These are phyloP conservation scores for Holtermanniella nyarrowii DNA, from an alignment of 768 basidiomycete species.

Conservation along the genomic window DNA sequence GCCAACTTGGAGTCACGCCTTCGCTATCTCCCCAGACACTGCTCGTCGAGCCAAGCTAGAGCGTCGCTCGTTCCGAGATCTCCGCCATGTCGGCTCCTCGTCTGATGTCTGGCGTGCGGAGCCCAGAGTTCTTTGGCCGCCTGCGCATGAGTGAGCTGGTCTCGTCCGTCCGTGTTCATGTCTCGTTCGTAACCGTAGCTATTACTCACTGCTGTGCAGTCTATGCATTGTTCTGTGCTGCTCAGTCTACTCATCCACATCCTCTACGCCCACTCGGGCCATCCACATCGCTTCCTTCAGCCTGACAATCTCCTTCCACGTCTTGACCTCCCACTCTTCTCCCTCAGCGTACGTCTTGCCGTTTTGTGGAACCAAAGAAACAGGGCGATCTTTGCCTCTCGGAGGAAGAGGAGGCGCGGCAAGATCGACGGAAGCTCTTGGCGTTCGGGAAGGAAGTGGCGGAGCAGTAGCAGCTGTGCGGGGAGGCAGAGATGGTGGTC, in stretches of 20 bases:
- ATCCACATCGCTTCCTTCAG: conserved; percentile 40
- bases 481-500: background rate
- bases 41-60: background rate
- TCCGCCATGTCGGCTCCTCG: background rate
- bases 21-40: background rate
- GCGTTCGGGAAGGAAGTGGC: conserved; percentile 14
- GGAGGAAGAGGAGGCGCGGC: background rate
- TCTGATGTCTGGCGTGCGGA: background rate
- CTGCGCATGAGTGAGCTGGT: background rate
- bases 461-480: conserved; percentile 12
- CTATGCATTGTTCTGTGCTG: background rate
- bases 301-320: conserved; percentile 33
- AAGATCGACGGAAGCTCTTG: conserved; percentile 2
- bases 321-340: conserved; percentile 35
- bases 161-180: background rate
- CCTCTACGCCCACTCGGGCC: conserved; percentile 33
- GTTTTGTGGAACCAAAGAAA: background rate
- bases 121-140: background rate
- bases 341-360: conserved; percentile 1
- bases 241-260: conserved; percentile 4
- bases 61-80: background rate
- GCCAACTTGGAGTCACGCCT: too few relatives aligned
- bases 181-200: background rate
- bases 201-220: background rate
- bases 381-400: background rate